Evolutionary conservation across 2,329 filamentous ascomycete genomes (phyloP).

Genomic region (Exophiala oligosperma): DNA sequence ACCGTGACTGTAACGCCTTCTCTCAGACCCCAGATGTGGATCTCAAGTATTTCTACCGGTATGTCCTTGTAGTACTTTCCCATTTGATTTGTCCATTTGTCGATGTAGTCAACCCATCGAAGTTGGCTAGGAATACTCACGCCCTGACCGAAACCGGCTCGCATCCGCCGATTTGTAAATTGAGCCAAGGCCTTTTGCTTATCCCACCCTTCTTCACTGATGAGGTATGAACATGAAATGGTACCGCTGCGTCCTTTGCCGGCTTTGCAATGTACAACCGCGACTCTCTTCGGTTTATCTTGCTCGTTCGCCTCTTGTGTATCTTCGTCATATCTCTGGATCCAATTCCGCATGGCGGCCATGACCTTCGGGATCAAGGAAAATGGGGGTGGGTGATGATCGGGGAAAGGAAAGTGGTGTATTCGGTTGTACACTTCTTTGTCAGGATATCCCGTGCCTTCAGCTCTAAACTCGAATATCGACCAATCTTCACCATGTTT

Average conservation of each 20-base stretch:
- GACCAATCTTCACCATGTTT: conserved; percentile 84
- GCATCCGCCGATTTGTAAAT: conserved; percentile 84
- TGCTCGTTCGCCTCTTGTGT: conserved; percentile 31
- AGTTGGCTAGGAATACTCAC: conserved; percentile 92
- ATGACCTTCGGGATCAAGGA: conserved; percentile 83
- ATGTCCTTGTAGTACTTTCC: conserved; percentile 80
- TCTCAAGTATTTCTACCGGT: conserved; percentile 78
- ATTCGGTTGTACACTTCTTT: conserved; percentile 81
- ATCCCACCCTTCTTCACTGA: conserved; percentile 77
- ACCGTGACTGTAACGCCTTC: conserved; percentile 85
- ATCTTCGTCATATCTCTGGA: conserved; percentile 55
- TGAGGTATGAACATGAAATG: conserved; percentile 82
- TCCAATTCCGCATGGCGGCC: conserved; percentile 89
- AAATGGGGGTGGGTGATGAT: conserved; percentile 96
- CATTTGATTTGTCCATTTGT: conserved; percentile 72
- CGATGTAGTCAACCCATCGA: conserved; percentile 83
- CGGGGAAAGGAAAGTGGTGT: conserved; percentile 91
- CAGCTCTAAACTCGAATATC: conserved; percentile 97
- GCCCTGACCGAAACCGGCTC: conserved; percentile 81
- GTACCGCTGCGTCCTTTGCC: conserved; percentile 93
- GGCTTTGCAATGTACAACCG: conserved; percentile 95
- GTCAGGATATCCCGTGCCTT: conserved; percentile 94
- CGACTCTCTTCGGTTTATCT: conserved; percentile 60
- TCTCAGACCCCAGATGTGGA: conserved; percentile 85
- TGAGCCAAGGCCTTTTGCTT: conserved; percentile 62